These are phyloP conservation scores for Kodamaea kaohsiungensis DNA, from an alignment of 805 yeast genomes.

Conservation along the genomic window DNA sequence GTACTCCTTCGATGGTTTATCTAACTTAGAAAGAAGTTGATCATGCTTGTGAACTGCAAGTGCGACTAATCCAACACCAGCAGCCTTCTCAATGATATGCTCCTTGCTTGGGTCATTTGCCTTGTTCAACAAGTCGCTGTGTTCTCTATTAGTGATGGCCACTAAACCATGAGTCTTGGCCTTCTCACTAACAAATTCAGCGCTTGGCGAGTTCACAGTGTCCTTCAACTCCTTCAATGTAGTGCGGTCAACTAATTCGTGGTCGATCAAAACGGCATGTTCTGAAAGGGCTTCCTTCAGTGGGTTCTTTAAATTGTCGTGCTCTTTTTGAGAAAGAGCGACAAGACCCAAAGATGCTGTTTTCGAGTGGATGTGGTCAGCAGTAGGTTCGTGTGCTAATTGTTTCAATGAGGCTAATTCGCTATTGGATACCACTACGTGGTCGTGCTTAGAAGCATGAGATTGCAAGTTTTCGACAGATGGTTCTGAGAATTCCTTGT, in stretches of 20 bases:
- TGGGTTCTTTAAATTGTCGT: conserved; percentile 13
- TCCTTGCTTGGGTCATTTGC: conserved; percentile 19
- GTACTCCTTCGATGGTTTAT: conserved; percentile 14
- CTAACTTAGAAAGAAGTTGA: conserved; percentile 8
- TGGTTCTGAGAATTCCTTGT: conserved; percentile 7
- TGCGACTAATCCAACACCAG: conserved; percentile 12
- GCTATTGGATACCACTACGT: conserved; percentile 8
- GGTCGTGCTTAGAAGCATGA: conserved; percentile 10
- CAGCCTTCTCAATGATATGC: conserved; percentile 14
- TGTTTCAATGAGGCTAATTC: conserved; percentile 4
- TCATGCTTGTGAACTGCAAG: conserved; percentile 14
- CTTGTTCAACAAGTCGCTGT: conserved; percentile 11
- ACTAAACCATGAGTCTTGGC: conserved; percentile 13
- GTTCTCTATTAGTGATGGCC: conserved; percentile 10
- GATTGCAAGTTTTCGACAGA: conserved; percentile 11
- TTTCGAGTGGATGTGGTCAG: conserved; percentile 8
- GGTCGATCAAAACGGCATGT: conserved; percentile 10
- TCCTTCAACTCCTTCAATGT: conserved; percentile 13
- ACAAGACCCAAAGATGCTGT: conserved; percentile 7
- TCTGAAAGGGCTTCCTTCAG: conserved; percentile 9
- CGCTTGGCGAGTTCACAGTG: conserved; percentile 18
- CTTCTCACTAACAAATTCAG: conserved; percentile 12
- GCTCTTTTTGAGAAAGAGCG: conserved; percentile 15
- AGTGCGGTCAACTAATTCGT: conserved; percentile 14
- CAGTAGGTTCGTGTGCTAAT: conserved; percentile 12